phyloP scores from a whole-genome alignment of 1,284 basidiomycete species.

The Fomitopsis betulina region DNA sequence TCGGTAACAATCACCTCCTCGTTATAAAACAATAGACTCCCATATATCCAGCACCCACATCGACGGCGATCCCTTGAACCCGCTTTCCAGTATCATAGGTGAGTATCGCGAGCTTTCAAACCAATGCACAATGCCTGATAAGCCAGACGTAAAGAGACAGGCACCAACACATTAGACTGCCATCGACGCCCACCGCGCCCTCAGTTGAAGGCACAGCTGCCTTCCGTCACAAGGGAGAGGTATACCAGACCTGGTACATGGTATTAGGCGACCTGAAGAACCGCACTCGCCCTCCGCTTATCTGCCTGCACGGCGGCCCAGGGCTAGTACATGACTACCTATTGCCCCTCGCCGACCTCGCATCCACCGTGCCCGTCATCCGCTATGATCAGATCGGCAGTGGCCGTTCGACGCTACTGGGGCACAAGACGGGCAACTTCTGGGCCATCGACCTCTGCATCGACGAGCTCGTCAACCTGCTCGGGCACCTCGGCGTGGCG shows the following conservation, averaged over 20 bases:
- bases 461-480: slow-evolving; percentile 29
- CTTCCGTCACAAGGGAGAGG: slow-evolving; percentile 18
- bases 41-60: too few relatives aligned
- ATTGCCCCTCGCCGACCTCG: slow-evolving; percentile 21
- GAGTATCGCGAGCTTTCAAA: too few relatives aligned
- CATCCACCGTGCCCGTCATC: slow-evolving; percentile 23
- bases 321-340: slow-evolving; percentile 27
- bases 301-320: slow-evolving; percentile 34
- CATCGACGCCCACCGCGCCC: too few relatives aligned
- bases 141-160: too few relatives aligned
- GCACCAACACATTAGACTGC: too few relatives aligned
- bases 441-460: slow-evolving; percentile 32
- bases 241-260: slow-evolving; percentile 17
- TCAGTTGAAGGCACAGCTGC: slow-evolving; percentile 12
- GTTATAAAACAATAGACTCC: too few relatives aligned
- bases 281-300: slow-evolving; percentile 22
- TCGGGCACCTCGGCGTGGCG: slow-evolving; percentile 22
- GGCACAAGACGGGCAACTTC: slow-evolving; percentile 25
- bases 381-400: slow-evolving; percentile 34
- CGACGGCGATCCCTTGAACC: too few relatives aligned
- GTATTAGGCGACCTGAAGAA: slow-evolving; percentile 15
- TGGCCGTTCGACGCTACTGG: slow-evolving; percentile 28
- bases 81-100: too few relatives aligned
- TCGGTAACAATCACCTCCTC: too few relatives aligned
- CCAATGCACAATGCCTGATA: not conserved